These are phyloP conservation scores for Gossypium aridum DNA, from an alignment of 441 rosid species.

Conservation along the genomic window DNA sequence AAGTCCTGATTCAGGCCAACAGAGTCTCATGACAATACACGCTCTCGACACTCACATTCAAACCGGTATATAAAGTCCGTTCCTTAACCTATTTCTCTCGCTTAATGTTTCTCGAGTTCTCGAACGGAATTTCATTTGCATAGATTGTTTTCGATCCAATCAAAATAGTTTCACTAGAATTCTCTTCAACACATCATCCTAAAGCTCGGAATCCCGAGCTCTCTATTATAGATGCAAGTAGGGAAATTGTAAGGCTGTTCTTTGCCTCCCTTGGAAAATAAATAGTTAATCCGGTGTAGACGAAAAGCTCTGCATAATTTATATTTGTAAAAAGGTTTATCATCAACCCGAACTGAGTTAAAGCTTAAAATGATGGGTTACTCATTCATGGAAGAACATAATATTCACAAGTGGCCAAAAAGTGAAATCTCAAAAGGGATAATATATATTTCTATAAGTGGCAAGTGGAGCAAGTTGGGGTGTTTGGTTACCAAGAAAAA, in stretches of 20 bases:
- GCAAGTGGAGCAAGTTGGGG: no score
- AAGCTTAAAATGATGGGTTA: no score
- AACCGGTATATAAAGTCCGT: slow-evolving; percentile 31
- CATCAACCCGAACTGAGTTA: no score
- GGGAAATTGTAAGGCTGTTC: neutral
- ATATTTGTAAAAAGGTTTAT: neutral
- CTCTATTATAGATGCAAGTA: neutral
- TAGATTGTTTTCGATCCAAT: neutral
- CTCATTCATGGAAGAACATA: no score
- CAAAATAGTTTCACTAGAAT: neutral
- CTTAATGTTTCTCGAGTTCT: neutral
- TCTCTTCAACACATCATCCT: neutral
- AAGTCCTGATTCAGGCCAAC: slow-evolving; percentile 54
- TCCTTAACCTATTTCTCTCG: neutral
- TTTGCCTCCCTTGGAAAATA: neutral
- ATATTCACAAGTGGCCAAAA: no score
- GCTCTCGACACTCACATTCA: slow-evolving; percentile 24
- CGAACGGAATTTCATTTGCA: neutral
- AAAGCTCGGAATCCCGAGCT: neutral
- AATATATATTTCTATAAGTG: no score
- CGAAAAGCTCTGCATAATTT: no score
- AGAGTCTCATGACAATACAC: slow-evolving; percentile 24
- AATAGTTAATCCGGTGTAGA: no score
- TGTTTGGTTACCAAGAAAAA: neutral
- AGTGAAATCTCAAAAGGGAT: no score